Conservation (phyloP, 1,139 yeast species). For the Pichia sp. region DNA sequence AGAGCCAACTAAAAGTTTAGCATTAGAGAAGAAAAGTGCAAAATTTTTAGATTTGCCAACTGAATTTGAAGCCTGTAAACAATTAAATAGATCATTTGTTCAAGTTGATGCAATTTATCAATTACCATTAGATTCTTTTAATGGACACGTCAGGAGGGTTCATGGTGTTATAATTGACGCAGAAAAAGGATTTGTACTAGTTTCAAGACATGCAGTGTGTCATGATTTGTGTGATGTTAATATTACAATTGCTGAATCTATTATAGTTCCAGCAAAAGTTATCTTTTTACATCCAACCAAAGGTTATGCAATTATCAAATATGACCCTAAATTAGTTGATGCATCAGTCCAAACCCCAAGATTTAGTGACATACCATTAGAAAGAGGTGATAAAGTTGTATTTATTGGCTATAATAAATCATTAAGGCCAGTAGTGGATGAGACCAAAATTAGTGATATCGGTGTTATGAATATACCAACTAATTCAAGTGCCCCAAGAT, state of each 20-base stretch:
- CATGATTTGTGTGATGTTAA: conserved; percentile 78
- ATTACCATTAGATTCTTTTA: conserved; percentile 66
- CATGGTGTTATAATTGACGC: conserved; percentile 82
- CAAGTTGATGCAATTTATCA: conserved; percentile 62
- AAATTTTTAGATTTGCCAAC: conserved; percentile 66
- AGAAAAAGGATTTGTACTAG: conserved; percentile 68
- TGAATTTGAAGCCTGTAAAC: conserved; percentile 50
- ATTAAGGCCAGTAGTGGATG: conserved; percentile 65
- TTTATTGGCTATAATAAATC: conserved; percentile 77
- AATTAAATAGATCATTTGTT: conserved; percentile 55
- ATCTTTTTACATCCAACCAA: conserved; percentile 83
- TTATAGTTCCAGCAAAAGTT: conserved; percentile 73
- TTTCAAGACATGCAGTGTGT: conserved; percentile 73
- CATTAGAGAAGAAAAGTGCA: conserved; percentile 48
- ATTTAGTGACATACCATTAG: conserved; percentile 50
- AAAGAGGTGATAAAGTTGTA: conserved; percentile 67
- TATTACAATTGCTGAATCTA: conserved; percentile 79
- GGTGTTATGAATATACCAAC: conserved; percentile 70
- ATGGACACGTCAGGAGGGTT: conserved; percentile 54
- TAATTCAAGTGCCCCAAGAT: conserved; percentile 64
- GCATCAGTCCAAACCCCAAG: conserved; percentile 61
- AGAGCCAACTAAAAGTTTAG: conserved; percentile 40
- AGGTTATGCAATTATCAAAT: conserved; percentile 77
- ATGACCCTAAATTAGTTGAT: conserved; percentile 67
- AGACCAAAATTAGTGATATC: conserved; percentile 70